Evolutionary conservation across 208 protist species (phyloP), one percentile per base, ranked within the genome.

Genomic region (Wallacemonas sp.): DNA sequence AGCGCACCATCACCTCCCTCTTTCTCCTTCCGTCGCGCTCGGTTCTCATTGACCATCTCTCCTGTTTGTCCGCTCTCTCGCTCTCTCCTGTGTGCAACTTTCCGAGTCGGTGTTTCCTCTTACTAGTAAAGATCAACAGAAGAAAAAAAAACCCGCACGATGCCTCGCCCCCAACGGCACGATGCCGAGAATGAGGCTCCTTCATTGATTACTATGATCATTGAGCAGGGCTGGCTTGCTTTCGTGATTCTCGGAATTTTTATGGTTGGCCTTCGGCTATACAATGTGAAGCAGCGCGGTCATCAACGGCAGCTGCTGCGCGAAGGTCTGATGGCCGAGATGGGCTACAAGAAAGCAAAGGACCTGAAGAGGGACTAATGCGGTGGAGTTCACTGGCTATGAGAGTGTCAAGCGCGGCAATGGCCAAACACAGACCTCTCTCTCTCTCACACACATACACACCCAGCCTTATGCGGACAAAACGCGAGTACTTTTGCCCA

Each of bases 191-290:
- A 65, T 25, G 52, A 59, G 32, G 52, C 7, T 2, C 31, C 52
- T 16, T 44, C 52, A 4, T 59, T 86, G 1, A 64, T 89, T 16
- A 59, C 70, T 2, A 42, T 46, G 31, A 16, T 85, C 1, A 61
- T 80, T 46, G 82, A 92, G 50, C 67, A 92, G 49, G 79, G 88
- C 2, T 95, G 89, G 86, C 22, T 95, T 23, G 74, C 84, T 1
- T 88, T 95, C 64, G 16, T 91, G 14, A 63, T 95, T 10, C 77
- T 95, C 28, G 89, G 86, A 18, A 45, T 81, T 16, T 77, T 92
- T 45, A 82, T 95, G 61, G 54, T 95, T 62, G 89, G 76, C 0
- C 65, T 95, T n/a, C 79, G 86, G 11, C 38, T 95, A 14, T 95
- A 84, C 62, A 95, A 95, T 44, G 77, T 88, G 42, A 82, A 72